A percentile compares a stretch with the other conserved stretches of the same genome.
Evolutionary conservation across 2,329 filamentous ascomycete species (phyloP).

Genomic region (Acarospora socialis): DNA sequence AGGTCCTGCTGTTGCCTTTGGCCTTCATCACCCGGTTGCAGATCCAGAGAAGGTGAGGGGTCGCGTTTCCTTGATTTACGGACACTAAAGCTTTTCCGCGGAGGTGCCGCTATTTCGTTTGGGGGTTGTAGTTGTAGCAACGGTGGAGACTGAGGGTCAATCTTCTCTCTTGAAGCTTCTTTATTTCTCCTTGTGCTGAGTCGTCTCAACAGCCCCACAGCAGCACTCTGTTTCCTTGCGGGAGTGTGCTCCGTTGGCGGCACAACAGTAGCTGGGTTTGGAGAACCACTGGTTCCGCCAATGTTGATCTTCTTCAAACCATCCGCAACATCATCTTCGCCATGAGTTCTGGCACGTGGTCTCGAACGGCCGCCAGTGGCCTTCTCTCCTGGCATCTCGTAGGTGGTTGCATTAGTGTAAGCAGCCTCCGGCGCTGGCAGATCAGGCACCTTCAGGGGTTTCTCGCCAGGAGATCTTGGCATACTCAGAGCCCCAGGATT

Average conservation of each 20-base stretch:
- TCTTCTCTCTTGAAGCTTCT: constrained; percentile 47
- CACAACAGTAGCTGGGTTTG: constrained; percentile 37
- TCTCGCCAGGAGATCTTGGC: constrained; percentile 42
- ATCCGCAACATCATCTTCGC: constrained; percentile 78
- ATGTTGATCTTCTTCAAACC: constrained; percentile 52
- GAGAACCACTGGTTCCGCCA: constrained; percentile 32
- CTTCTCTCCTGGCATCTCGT: constrained; percentile 81
- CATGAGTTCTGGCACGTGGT: constrained; percentile 79
- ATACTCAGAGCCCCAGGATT: constrained; percentile 46
- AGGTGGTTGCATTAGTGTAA: constrained; percentile 70
- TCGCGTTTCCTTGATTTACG: constrained; percentile 44
- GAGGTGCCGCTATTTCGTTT: constrained; percentile 46
- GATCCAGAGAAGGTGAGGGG: constrained; percentile 30
- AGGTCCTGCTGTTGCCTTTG: constrained; percentile 66
- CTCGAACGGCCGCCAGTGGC: constrained; percentile 70
- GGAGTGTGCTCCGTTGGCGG: constrained; percentile 44
- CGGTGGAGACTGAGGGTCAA: constrained; percentile 54
- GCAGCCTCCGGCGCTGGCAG: constrained; percentile 71
- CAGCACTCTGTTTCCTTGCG: constrained; percentile 72
- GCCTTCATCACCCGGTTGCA: constrained; percentile 41
- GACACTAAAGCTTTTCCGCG: constrained; percentile 83
- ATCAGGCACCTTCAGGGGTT: constrained; percentile 52
- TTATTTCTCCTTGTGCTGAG: constrained; percentile 77
- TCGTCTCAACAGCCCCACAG: constrained; percentile 67
- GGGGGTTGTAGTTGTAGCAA: constrained; percentile 71